Evolutionary conservation across 768 basidiomycete genomes (phyloP), one percentile per base, ranked within the genome.

Genomic region (Tubosaeta sp.): DNA sequence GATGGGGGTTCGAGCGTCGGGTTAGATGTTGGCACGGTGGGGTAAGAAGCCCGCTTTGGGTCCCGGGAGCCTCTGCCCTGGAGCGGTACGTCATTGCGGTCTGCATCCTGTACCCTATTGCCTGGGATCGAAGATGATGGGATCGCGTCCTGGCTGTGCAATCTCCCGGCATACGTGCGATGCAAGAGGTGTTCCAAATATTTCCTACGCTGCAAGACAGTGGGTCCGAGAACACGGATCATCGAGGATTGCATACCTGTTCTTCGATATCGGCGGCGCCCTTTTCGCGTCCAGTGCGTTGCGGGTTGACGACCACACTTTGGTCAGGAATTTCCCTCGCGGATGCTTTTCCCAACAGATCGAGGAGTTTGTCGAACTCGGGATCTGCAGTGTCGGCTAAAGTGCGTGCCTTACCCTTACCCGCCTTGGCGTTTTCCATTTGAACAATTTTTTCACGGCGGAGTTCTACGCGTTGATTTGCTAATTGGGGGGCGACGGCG

Each of bases 391-490:
- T 63, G 64, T 35, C 70, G 53, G 70, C 69, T 10, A 59, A 49
- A 9, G 80, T 71, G 19, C 63, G 53, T 8, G 81, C 75, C 56
- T 81, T 82, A 38, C 71, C 71, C 61, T 76, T 76, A 24, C 76
- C 76, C 59, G 75, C 73, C 74, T 72, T 48, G 5, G 88, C 90
- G 39, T 78, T 77, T 67, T 90, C 87, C 73, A 92, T 79, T 67
- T 91, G 79, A 12, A 79, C 78, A 13, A 84, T 59, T 62, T 90
- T 88, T 22, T 80, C 71, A 6, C 76, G 77, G 60, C 86, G 85
- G 40, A 95, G 79, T 65, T 94, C 94, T n/a, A 90, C 92, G 1
- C 96, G 83, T 67, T 99, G 95, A 64, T 94, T 87, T 52, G 87
- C 82, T 36, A 97, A 69, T 65, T 95, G 94, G 1, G 95, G 94